phyloP scores from a whole-genome alignment of 2,329 filamentous ascomycete genomes.

The Neodidymelliopsis sp. region DNA sequence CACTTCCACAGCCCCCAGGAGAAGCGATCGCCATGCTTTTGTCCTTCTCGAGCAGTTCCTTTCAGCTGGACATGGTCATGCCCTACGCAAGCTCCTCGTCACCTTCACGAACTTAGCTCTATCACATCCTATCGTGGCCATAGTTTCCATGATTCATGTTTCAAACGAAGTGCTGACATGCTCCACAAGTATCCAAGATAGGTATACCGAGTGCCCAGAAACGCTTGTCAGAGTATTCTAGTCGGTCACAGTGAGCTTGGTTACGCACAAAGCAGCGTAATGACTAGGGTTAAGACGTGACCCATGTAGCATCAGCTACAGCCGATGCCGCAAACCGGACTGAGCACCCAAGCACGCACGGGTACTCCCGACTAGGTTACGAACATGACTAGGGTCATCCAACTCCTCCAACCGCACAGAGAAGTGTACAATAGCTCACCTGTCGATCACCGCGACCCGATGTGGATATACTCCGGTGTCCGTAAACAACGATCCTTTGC shows the following conservation, averaged over 20 bases:
- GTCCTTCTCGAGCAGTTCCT: neutral
- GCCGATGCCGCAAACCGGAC: neutral
- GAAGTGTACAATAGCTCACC: constrained; percentile 1
- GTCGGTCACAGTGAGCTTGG: neutral
- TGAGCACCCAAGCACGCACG: constrained; percentile 1
- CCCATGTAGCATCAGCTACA: constrained; percentile 10
- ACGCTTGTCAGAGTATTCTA: neutral
- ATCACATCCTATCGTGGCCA: neutral
- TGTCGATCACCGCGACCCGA: neutral
- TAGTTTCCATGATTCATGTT: neutral
- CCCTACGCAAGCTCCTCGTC: constrained; percentile 21
- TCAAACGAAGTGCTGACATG: neutral
- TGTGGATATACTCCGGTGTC: neutral
- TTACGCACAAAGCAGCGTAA: constrained; percentile 1
- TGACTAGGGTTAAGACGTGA: neutral
- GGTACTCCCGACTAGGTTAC: neutral
- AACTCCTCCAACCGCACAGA: neutral
- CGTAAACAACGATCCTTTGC: neutral
- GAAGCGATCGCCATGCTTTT: constrained; percentile 6
- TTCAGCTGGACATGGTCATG: neutral
- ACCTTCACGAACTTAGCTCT: neutral
- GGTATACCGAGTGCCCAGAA: neutral
- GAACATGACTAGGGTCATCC: neutral
- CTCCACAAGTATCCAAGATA: neutral
- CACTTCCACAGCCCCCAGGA: neutral